Evolutionary conservation across 768 basidiomycete genomes (phyloP), one percentile per base, ranked within the genome.

Genomic region (Lactifluus hygrophoroides): DNA sequence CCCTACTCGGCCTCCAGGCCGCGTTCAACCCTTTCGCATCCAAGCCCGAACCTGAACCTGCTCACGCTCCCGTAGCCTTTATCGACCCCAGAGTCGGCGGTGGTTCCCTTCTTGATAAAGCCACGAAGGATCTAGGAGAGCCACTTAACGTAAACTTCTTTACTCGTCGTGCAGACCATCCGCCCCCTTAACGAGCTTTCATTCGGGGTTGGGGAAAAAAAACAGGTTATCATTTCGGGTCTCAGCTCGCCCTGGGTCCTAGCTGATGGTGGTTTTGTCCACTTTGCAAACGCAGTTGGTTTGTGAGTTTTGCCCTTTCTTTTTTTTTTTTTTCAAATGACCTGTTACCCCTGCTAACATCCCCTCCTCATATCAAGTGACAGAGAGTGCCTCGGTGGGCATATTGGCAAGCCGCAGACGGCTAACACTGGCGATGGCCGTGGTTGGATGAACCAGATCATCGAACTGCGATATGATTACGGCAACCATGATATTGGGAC

Each of bases 351-450:
- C 11, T 35, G 14, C 40, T 43, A 11, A 43, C 42, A 43, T 43
- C 42, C 21, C n/a, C 21, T 23, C 42, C 21, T 23, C 21, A 8
- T 13, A 13, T 1, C 3, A 11, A 64, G 63, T 56, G 68, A 65
- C n/a, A 53, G 30, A 8, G 70, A 70, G 47, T 71, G 69, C 53
- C 54, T 71, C 6, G 66, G 62, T 5, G 53, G 71, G 43, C 74
- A 76, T 58, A 53, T 69, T 21, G 77, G 74, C 1, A 66, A 43
- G 42, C 69, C 66, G n/a, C 75, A 69, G 66, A 65, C 67, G 1
- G 79, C 77, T 5, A 74, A 80, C 64, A 71, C 80, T 0, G 79
- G 79, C 0, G 79, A 80, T 46, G 78, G 78, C 0, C 69, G 77
- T 25, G 76, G 75, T 13, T 71, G 64, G 56, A 71, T 74, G 49